A percentile compares a stretch with the other conserved stretches of the same genome.
These are phyloP conservation scores for Alternaria triticimaculans DNA, from an alignment of 2,329 filamentous ascomycete species.

Conservation along the genomic window DNA sequence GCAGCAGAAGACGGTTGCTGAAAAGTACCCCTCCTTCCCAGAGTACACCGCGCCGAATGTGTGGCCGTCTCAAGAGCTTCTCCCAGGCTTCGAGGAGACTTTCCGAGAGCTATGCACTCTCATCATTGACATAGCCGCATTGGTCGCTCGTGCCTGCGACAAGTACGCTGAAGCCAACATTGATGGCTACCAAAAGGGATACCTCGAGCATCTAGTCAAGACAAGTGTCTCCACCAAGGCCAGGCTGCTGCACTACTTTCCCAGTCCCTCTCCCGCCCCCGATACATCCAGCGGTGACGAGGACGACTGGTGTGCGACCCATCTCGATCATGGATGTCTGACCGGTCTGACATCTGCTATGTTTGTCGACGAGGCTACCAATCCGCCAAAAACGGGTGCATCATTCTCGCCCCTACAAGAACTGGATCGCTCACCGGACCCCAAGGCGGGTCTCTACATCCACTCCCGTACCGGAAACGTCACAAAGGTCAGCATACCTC, in stretches of 20 bases:
- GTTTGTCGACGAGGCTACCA: slow-evolving; percentile 81
- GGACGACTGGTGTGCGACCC: slow-evolving; percentile 94
- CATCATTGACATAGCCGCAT: slow-evolving; percentile 86
- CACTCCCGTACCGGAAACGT: slow-evolving; percentile 80
- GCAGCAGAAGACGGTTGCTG: slow-evolving; percentile 56
- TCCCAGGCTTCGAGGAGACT: slow-evolving; percentile 77
- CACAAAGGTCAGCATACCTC: slow-evolving; percentile 90
- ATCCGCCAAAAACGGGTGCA: slow-evolving; percentile 42
- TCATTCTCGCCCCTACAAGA: slow-evolving; percentile 67
- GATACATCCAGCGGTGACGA: slow-evolving; percentile 55
- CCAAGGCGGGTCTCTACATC: slow-evolving; percentile 90
- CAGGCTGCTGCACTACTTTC: slow-evolving; percentile 90
- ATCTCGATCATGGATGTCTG: slow-evolving; percentile 90
- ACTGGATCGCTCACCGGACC: slow-evolving; percentile 77
- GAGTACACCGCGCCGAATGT: slow-evolving; percentile 91
- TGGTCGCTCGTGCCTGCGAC: slow-evolving; percentile 92
- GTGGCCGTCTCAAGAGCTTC: slow-evolving; percentile 74
- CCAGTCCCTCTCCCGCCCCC: slow-evolving; percentile 49
- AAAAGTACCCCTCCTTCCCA: slow-evolving; percentile 71
- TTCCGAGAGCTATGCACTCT: slow-evolving; percentile 79
- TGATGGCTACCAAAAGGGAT: slow-evolving; percentile 74
- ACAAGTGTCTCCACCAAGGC: slow-evolving; percentile 90
- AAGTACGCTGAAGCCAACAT: slow-evolving; percentile 82
- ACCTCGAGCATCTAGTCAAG: slow-evolving; percentile 85
- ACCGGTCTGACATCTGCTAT: slow-evolving; percentile 94